phyloP scores from a whole-genome alignment of 352 stramenopile species.

The Phytophthora cactorum region DNA sequence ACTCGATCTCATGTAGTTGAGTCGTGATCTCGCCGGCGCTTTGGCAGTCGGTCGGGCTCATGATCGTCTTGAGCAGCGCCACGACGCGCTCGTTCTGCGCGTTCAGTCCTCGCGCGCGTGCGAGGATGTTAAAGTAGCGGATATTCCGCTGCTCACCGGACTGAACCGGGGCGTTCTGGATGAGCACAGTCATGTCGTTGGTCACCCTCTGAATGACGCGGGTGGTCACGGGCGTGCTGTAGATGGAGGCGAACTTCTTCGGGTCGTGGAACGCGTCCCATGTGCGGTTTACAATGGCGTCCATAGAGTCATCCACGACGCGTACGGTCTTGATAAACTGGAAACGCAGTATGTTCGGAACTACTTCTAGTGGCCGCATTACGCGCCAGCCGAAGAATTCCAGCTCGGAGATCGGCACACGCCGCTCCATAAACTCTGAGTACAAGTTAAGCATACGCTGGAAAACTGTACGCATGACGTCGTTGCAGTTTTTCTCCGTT shows the following conservation, averaged over 20 bases:
- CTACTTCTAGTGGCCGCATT: slow-evolving; percentile 33
- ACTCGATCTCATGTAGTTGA: slow-evolving; percentile 46
- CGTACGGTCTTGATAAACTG: slow-evolving; percentile 52
- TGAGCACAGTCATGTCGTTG: slow-evolving; percentile 44
- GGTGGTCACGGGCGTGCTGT: slow-evolving; percentile 45
- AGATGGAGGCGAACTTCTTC: slow-evolving; percentile 46
- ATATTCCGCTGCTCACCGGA: slow-evolving; percentile 32
- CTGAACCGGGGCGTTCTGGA: slow-evolving; percentile 48
- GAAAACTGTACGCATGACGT: slow-evolving; percentile 38
- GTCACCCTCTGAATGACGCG: slow-evolving; percentile 47
- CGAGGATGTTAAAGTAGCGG: slow-evolving; percentile 55
- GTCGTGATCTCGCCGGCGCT: slow-evolving; percentile 7
- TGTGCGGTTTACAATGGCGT: slow-evolving; percentile 48
- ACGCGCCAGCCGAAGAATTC: slow-evolving; percentile 49
- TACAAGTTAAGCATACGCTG: slow-evolving; percentile 45
- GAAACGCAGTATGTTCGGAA: slow-evolving; percentile 43
- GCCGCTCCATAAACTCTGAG: slow-evolving; percentile 38
- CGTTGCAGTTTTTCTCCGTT: slow-evolving; percentile 32
- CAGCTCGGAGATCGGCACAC: slow-evolving; percentile 36
- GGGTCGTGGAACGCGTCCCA: slow-evolving; percentile 49
- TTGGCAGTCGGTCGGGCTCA: slow-evolving; percentile 39
- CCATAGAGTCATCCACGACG: slow-evolving; percentile 43
- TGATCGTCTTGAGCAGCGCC: slow-evolving; percentile 53
- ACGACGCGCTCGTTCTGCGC: slow-evolving; percentile 40
- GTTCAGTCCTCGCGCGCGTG: slow-evolving; percentile 36